Base-by-base conservation (phyloP, 75 land plant species). In the Larix kaempferi region DNA sequence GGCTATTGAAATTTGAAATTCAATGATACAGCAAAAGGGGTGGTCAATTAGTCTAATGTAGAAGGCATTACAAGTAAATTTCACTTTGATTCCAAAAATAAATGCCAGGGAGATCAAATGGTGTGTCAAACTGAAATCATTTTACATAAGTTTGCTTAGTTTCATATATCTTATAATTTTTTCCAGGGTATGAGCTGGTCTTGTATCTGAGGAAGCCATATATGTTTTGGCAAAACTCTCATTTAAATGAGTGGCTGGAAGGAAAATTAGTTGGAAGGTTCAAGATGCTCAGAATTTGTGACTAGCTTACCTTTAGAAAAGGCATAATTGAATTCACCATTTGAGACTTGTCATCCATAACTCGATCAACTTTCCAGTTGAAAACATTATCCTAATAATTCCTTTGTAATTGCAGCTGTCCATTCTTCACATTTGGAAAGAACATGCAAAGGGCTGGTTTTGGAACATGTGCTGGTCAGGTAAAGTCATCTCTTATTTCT, bases 391-490 rank as follows among this genome's bases (percentile, higher is more conserved):
- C 4, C 73, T 69, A 4, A 69, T 49, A 26, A 14, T 56, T 26
- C 55, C 19, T 57, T 80, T 71, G 16, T 21, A 76, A 44, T 78
- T 86, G 87, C 88, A 95, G 98, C 58, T 93, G 93, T 76, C 95
- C 98, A 0, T 90, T 92, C 73, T 82, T 83, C 60, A 87, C 93
- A 77, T 93, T 91, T 85, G 98, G 95, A 69, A 95, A 86, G 80
- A 95, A 92, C 80, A 91, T 95, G 90, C 73, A 78, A 59, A 85
- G 91, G 77, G 93, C 93, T 76, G 95, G 92, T 56, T 86, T 93
- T 80, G 95, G 98, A 25, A 82, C 88, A 76, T 91, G 91, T 76
- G 79, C 88, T 80, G 67, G 85, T 78, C 91, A 95, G 93, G 98
- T 89, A 49, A 49, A 49, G 33, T 29, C 33, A 29, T 29, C 0